Percentiles rank a stretch among this genome's conserved stretches.
These are phyloP conservation scores for Epichloe aotearoae DNA, from an alignment of 2,329 filamentous ascomycete genomes.

Conservation along the genomic window DNA sequence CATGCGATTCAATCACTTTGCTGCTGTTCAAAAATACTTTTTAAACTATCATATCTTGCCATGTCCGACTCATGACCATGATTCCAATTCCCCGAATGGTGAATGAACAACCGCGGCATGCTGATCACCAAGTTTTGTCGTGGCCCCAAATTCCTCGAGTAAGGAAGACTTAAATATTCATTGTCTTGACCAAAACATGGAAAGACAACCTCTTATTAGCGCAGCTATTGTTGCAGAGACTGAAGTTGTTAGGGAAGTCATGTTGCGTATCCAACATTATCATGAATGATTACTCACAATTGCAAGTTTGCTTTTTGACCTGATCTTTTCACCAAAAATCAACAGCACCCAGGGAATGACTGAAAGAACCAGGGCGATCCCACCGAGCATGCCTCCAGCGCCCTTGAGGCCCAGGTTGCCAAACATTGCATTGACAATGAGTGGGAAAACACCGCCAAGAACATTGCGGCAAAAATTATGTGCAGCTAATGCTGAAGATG, in stretches of 20 bases:
- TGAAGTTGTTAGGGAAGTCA: background rate
- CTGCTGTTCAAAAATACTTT: too few species aligned
- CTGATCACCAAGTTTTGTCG: too few species aligned
- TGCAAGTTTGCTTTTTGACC: constrained; percentile 65
- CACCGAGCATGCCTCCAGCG: constrained; percentile 64
- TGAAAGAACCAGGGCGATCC: constrained; percentile 50
- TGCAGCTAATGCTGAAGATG: constrained; percentile 72
- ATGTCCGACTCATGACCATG: too few species aligned
- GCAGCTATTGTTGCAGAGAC: background rate
- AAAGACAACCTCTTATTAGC: too few species aligned
- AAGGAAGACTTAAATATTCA: too few species aligned
- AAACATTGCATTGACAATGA: constrained; percentile 65
- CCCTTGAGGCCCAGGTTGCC: constrained; percentile 53
- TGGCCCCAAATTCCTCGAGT: too few species aligned
- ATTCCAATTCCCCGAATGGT: too few species aligned
- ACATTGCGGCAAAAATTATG: constrained; percentile 75
- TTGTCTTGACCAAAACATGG: too few species aligned
- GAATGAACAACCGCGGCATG: too few species aligned
- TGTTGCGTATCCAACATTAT: background rate
- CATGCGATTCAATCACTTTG: too few species aligned
- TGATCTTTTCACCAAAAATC: constrained; percentile 63
- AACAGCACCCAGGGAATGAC: constrained; percentile 40
- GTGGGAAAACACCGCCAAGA: constrained; percentile 66
- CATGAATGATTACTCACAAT: constrained; percentile 29
- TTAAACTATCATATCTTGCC: too few species aligned